Evolutionary conservation across 106 monocot genomes (phyloP).

Genomic region (Apostasia shenzhenica): DNA sequence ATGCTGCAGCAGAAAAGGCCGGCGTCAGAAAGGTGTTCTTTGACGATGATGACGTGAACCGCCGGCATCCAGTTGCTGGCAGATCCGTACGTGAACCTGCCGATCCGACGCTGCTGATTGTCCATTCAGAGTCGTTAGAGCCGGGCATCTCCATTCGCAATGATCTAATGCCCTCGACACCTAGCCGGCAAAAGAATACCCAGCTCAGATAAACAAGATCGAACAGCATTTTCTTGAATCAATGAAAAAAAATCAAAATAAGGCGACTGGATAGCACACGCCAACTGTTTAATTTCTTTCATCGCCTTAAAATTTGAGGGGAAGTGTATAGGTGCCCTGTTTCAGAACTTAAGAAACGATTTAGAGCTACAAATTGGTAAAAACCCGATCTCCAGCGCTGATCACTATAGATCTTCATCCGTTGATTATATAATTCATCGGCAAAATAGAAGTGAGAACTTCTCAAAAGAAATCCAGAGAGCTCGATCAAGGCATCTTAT

Average conservation of each 20-base stretch:
- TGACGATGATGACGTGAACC: background rate
- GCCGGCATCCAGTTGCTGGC: background rate
- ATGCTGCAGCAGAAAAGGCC: slow-evolving; percentile 5
- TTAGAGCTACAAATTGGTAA: no score
- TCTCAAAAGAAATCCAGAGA: no score
- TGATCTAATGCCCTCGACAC: background rate
- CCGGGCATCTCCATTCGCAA: background rate
- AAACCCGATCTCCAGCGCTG: no score
- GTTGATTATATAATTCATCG: no score
- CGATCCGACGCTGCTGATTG: background rate
- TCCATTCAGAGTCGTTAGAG: background rate
- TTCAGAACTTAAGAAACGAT: no score
- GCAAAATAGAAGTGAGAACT: no score
- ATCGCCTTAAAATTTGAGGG: background rate
- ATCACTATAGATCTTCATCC: no score
- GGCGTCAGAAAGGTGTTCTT: background rate
- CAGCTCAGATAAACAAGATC: no score
- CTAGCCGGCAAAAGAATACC: background rate
- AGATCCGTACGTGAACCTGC: background rate
- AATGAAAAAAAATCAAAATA: no score
- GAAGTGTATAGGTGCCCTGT: no score
- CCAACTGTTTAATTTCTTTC: background rate
- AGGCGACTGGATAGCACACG: background rate
- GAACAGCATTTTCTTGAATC: no score
- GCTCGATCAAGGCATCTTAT: no score